Conservation (phyloP, 148 eudicot genomes). For the Talinum fruticosum region DNA sequence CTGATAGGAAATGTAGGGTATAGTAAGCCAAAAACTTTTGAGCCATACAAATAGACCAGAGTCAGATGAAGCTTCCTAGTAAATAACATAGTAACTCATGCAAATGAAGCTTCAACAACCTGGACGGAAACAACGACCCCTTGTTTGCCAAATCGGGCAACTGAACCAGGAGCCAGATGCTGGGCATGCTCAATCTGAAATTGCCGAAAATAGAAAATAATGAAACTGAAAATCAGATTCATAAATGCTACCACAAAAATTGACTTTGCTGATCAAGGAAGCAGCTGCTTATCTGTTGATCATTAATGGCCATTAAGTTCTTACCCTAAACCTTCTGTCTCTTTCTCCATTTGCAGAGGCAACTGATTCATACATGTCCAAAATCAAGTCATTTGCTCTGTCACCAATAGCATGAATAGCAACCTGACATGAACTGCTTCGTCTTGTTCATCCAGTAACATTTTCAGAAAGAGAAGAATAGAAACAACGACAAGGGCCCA, state of each 20-base stretch:
- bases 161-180: slow-evolving; percentile 73
- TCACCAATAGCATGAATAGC: slow-evolving; percentile 98
- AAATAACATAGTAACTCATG: not conserved
- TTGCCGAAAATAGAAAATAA: slow-evolving; percentile 4
- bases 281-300: not conserved
- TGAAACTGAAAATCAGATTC: slow-evolving; percentile 1
- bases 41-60: not conserved
- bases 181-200: slow-evolving; percentile 98
- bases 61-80: not conserved
- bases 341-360: slow-evolving; percentile 57
- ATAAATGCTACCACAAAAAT: not conserved
- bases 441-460: not conserved
- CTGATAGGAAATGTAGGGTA: not conserved
- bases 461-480: not conserved
- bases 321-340: slow-evolving; percentile 90
- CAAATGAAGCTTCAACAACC: slow-evolving; percentile 38
- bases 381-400: slow-evolving; percentile 73
- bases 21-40: not conserved
- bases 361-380: slow-evolving; percentile 81
- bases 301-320: slow-evolving; percentile 11
- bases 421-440: slow-evolving; percentile 45
- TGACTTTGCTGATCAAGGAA: not conserved
- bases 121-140: slow-evolving; percentile 84
- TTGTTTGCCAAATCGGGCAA: slow-evolving; percentile 67
- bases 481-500: slow-evolving; percentile 28